Base-by-base conservation (phyloP, 2,329 filamentous ascomycete species). In the Ascochyta lentis region DNA sequence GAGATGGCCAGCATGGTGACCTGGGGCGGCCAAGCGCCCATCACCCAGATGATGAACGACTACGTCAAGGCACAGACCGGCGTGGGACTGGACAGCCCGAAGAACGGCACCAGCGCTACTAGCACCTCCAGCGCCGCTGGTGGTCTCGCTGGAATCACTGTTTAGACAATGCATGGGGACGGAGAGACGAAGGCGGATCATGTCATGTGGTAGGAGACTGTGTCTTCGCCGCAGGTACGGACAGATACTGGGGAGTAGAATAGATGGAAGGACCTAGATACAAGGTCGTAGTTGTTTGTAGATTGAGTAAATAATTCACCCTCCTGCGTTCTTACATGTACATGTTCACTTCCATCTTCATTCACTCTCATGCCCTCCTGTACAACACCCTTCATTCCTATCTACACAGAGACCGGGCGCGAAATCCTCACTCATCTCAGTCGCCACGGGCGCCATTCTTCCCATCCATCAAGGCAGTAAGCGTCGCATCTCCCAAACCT, bases 31-130 rank as follows among this genome's bases (percentile, higher is more conserved):
- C 65, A 72, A 49, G 65, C 64, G 8, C 65, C 70, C 3, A 69
- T 74, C 41, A 67, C 61, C 8, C 45, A 71, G 64, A 74, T 74
- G 70, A 73, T 74, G 71, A 69, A 52, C 50, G 66, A 74, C 6
- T 73, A 67, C 37, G 67, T 71, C 38, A 66, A 71, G 60, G 60
- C 45, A 6, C 64, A 70, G 60, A 68, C 64, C 6, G 66, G 66
- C 3, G 56, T 55, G 41, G 64, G 49, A 3, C 37, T 64, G 3
- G 49, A 49, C 1, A 47, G 27, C 12, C 16, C 49, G 1, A 50
- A 42, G 15, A 61, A 58, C 37, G 44, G 49, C 16, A 59, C 50
- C 15, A 27, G 41, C 35, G 34, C 24, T 4, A 26, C 24, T 26
- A 19, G 19, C 19, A 26, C 27, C 16, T 35, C 53, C 31, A 27